Evolutionary conservation across 2,329 filamentous ascomycete species (phyloP), one percentile per base, ranked within the genome.

Genomic region (Macrophomina phaseolina): DNA sequence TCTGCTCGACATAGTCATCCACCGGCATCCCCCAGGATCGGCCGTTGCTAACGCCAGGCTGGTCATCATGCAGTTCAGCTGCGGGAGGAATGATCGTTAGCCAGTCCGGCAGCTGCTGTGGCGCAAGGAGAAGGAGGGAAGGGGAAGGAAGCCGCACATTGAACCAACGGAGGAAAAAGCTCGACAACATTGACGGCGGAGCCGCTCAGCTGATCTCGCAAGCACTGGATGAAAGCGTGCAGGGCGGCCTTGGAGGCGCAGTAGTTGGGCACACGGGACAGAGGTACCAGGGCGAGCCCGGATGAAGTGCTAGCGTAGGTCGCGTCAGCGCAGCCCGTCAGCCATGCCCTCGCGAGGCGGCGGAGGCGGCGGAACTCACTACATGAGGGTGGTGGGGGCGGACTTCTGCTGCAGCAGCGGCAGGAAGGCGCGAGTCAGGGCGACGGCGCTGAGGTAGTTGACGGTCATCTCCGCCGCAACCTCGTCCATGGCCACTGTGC

Each of bases 161-260:
- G 78, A 8, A 82, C 79, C 8, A 73, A 67, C 12, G 78, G 76
- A 1, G 84, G 84, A 14, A 83, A 75, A 46, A 87, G 72, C 73
- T 87, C 84, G 34, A 86, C 73, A 8, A 87, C 79, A 48, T 76
- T 75, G 8, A 81, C 75, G 12, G 6, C 7, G 69, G 67, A 11
- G 72, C 77, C 9, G 6, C 70, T 69, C 18, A 86, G 74, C 71
- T 84, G 78, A 63, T 81, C 76, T 5, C 83, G 76, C 18, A 84
- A 70, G 49, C 78, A 81, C 67, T 84, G 78, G 30, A 79, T 71
- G 61, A 84, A 84, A 4, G 77, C 76, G 70, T 85, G 83, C 45
- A 87, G 73, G 2, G 85, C 85, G 0, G 84, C 81, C 71, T 87
- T 87, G 11, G 82, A 82, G 1, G 83, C 83, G 63, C 81, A 85